Evolutionary conservation across 345 rosid species (phyloP), one percentile per base, ranked within the genome.

Genomic region (Litchi chinensis): DNA sequence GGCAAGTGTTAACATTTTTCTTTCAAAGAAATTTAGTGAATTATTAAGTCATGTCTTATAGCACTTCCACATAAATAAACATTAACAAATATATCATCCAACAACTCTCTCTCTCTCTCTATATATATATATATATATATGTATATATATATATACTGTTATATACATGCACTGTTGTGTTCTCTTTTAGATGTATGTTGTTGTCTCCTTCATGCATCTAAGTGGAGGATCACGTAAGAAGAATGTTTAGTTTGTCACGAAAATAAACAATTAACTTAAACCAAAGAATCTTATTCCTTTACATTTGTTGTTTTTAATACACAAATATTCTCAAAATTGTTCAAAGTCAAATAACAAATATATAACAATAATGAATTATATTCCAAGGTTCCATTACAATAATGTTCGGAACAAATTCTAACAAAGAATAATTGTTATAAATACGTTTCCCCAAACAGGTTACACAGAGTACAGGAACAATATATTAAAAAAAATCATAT

Each of bases 181-280:
- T 52, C 63, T 26, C 4, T 3, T 18, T 56, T 39, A 12, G 39
- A 73, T 43, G 64, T 8, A 44, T 44, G 40, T 4, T 28, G 44
- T 12, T 46, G 70, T 75, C 50, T 32, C 2, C 77, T 43, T 62
- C 57, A 15, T 59, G 18, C 10, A 73, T 62, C 71, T 54, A 50
- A 50, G 73, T 59, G 78, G 78, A 64, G n/a, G 62, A 46, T 37
- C 39, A 75, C 60, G 24, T 48, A 75, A 46, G 76, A 60, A 73
- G 68, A 15, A 59, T 62, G 7, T 74, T 57, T 54, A 54, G 9
- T 71, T 37, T 24, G 37, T 19, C 64, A 32, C 0, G 10, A 40
- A 13, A 18, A 21, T 21, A 21, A 39, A 59, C 8, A 73, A 59
- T 22, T 28, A 8, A 75, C 0, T 59, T 59, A 48, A 59, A 70